Percentiles rank a stretch among this genome's conserved stretches.
Conservation (phyloP, 352 stramenopile genomes). For the Pythium oligandrum region DNA sequence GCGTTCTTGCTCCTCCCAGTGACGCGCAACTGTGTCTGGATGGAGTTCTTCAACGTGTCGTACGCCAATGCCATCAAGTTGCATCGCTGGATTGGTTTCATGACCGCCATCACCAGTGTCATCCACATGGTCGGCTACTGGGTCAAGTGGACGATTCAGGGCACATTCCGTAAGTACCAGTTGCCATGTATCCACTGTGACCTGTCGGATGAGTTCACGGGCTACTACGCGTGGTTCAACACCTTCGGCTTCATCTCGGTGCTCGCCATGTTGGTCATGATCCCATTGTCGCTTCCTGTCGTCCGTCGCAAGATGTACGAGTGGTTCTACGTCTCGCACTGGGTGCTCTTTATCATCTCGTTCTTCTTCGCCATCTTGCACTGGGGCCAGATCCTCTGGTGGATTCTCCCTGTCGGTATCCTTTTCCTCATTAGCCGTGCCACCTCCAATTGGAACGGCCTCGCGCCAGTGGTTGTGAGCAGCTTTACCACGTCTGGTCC, state of each 20-base stretch:
- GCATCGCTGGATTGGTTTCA: slow-evolving; percentile 58
- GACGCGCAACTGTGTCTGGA: slow-evolving; percentile 56
- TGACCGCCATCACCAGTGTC: slow-evolving; percentile 42
- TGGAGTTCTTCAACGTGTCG: slow-evolving; percentile 65
- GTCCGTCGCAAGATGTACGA: slow-evolving; percentile 50
- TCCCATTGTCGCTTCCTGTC: slow-evolving; percentile 46
- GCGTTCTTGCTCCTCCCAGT: slow-evolving; percentile 55
- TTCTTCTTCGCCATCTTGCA: slow-evolving; percentile 54
- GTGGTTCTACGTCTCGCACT: slow-evolving; percentile 59
- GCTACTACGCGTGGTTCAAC: slow-evolving; percentile 65
- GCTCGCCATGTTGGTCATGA: slow-evolving; percentile 47
- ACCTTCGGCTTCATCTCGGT: slow-evolving; percentile 45
- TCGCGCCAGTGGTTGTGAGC: slow-evolving; percentile 33
- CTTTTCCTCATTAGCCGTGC: slow-evolving; percentile 53
- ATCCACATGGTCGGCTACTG: slow-evolving; percentile 50
- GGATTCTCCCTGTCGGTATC: slow-evolving; percentile 41
- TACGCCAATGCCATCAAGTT: slow-evolving; percentile 56
- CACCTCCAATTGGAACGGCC: slow-evolving; percentile 36
- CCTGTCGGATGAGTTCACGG: slow-evolving; percentile 20
- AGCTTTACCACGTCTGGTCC: slow-evolving; percentile 15
- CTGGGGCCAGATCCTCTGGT: slow-evolving; percentile 55
- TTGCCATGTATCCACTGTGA: slow-evolving; percentile 48
- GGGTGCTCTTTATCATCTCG: slow-evolving; percentile 46
- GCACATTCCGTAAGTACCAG: slow-evolving; percentile 37
- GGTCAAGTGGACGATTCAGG: slow-evolving; percentile 36